These are phyloP conservation scores for Cercospora zeina DNA, from an alignment of 2,329 filamentous ascomycete genomes.

Conservation along the genomic window DNA sequence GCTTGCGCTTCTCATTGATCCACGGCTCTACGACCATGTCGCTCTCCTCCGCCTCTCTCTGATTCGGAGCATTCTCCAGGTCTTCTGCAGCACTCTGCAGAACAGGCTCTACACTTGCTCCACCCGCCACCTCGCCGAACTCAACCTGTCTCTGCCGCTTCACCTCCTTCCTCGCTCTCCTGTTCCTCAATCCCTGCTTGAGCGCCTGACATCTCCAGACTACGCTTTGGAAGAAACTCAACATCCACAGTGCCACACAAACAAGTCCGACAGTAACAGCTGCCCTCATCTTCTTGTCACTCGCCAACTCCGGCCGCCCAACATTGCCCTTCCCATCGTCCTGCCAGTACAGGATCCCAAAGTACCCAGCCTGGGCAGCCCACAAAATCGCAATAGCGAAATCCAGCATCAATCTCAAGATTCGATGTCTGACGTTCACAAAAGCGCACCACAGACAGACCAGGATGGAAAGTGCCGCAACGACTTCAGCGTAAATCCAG, in stretches of 20 bases:
- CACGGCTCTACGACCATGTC: slow-evolving; percentile 2
- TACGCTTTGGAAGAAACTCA: slow-evolving; percentile 11
- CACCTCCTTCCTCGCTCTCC: slow-evolving; percentile 3
- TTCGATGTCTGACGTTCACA: slow-evolving; percentile 3
- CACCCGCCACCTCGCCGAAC: background rate
- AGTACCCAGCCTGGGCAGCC: slow-evolving; percentile 16
- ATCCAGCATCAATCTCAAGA: slow-evolving; percentile 9
- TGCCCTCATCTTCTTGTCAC: slow-evolving; percentile 11
- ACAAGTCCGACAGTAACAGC: slow-evolving; percentile 5
- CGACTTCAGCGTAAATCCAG: slow-evolving; percentile 19
- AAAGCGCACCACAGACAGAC: slow-evolving; percentile 15
- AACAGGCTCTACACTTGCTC: background rate
- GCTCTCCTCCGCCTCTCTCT: background rate
- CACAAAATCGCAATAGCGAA: slow-evolving; percentile 14
- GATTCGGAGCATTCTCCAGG: background rate
- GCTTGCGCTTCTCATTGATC: slow-evolving; percentile 16
- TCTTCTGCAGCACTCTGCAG: background rate
- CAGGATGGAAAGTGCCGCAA: slow-evolving; percentile 9
- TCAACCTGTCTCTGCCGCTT: background rate
- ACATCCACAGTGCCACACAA: slow-evolving; percentile 11
- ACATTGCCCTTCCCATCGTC: background rate
- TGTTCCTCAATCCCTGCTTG: slow-evolving; percentile 3
- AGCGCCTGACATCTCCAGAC: slow-evolving; percentile 19
- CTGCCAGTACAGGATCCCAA: slow-evolving; percentile 7
- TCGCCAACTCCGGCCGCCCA: background rate